Evolutionary conservation across 306 rosid species (phyloP), one percentile per base, ranked within the genome.

Genomic region (Luffa aegyptiaca): DNA sequence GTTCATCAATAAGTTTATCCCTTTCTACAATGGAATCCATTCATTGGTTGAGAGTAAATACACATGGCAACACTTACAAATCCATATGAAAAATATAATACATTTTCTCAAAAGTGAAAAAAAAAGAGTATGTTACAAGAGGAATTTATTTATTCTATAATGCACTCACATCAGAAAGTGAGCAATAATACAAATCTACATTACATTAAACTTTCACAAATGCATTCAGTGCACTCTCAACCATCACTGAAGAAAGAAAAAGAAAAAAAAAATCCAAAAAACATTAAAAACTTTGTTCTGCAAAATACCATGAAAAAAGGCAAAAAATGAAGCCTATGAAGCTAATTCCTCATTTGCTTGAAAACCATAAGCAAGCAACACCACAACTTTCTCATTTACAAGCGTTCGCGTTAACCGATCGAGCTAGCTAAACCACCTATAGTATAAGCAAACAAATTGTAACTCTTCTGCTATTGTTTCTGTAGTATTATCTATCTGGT

Each of bases 151-250:
- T 33, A 33, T 26, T 75, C 13, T 52, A 33, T 16, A 52, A 75
- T 14, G 13, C 21, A 49, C 78, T 73, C 44, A 73, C 78, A 73
- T 49, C 26, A 73, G 78, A 51, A 13, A 49, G 77, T 73, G 78
- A 73, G 59, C 35, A 35, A 35, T 17, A 35, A 35, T 17, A 52
- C 63, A 75, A 75, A 75, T 75, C 62, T 51, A 51, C 31, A 33
- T 5, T 6, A 35, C 33, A 35, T 35, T 8, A 52, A 52, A 17
- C 78, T 74, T 17, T 14, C 78, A 51, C 62, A 74, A 74, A 14
- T 74, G 3, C 62, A 14, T 14, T 33, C 5, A 49, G 2, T 3
- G 33, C 9, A 74, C 61, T 73, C 77, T 26, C 61, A 74, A 13
- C 31, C 57, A 72, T 53, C 20, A 14, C 39, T 46, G 7, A 71